Conservation (phyloP, 495 filamentous ascomycete species). For the Hyaloscypha variabilis region DNA sequence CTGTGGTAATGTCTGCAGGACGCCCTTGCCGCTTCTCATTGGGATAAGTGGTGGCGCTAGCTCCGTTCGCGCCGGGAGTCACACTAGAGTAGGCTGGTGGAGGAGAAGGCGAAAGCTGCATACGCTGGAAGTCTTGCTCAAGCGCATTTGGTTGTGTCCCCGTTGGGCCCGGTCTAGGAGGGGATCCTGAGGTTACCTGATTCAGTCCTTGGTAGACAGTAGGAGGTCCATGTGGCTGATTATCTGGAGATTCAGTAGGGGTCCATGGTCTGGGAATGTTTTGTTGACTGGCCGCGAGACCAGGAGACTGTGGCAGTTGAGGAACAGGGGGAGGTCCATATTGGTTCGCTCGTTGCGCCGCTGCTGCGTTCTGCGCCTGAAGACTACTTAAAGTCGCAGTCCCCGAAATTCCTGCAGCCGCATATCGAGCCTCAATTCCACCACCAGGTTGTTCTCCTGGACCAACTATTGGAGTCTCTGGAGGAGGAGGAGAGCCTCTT, state of each 20-base stretch:
- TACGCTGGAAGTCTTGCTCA: constrained; percentile 84
- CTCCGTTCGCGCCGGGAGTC: constrained; percentile 46
- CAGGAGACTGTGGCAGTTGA: constrained; percentile 39
- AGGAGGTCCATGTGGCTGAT: constrained; percentile 87
- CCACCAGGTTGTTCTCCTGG: constrained; percentile 69
- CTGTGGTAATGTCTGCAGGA: constrained; percentile 25
- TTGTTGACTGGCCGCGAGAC: constrained; percentile 40
- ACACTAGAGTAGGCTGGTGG: constrained; percentile 92
- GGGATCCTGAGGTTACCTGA: constrained; percentile 46
- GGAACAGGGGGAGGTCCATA: constrained; percentile 58
- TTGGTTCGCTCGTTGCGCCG: constrained; percentile 72
- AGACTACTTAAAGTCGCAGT: constrained; percentile 77
- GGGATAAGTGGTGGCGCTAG: constrained; percentile 65
- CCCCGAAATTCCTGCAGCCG: constrained; percentile 84
- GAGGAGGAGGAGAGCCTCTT: constrained; percentile 91
- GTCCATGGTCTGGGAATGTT: constrained; percentile 82
- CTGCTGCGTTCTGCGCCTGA: constrained; percentile 82
- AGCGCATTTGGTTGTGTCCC: constrained; percentile 44
- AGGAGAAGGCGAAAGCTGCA: constrained; percentile 81
- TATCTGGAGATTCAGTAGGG: constrained; percentile 88
- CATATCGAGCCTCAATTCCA: constrained; percentile 87
- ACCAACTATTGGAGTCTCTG: constrained; percentile 88
- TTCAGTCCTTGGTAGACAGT: constrained; percentile 87
- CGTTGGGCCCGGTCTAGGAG: constrained; percentile 35
- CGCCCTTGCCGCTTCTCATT: constrained; percentile 63